Percentiles rank a stretch among this genome's conserved stretches.
Evolutionary conservation across 2,329 filamentous ascomycete genomes (phyloP).

Genomic region (Coniochaeta ligniaria): DNA sequence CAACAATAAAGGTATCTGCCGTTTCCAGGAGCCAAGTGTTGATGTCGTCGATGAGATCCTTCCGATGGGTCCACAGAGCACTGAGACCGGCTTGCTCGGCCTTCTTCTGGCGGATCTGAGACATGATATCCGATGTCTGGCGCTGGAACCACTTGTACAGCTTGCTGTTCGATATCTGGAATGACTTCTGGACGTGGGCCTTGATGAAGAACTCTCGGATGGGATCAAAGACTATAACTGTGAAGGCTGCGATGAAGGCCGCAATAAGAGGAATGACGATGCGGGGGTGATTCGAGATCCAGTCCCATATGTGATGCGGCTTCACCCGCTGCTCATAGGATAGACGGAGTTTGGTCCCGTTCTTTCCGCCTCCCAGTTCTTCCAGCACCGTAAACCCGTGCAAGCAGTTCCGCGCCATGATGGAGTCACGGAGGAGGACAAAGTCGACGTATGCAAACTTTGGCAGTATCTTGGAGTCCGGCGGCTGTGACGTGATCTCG

Average conservation of each 20-base stretch:
- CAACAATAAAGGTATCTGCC: conserved; percentile 84
- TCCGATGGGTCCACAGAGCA: conserved; percentile 83
- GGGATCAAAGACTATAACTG: conserved; percentile 87
- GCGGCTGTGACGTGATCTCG: conserved; percentile 75
- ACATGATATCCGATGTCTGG: conserved; percentile 55
- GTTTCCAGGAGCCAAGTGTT: conserved; percentile 83
- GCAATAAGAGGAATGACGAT: conserved; percentile 80
- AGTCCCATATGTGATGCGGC: conserved; percentile 74
- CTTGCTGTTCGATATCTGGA: conserved; percentile 65
- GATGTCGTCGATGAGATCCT: conserved; percentile 73
- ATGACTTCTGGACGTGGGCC: conserved; percentile 71
- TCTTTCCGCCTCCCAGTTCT: conserved; percentile 63
- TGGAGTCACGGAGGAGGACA: conserved; percentile 61
- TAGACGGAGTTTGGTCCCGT: conserved; percentile 69
- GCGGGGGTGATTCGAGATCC: conserved; percentile 77
- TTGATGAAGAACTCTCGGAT: conserved; percentile 92
- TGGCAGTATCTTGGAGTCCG: conserved; percentile 79
- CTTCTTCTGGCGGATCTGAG: conserved; percentile 49
- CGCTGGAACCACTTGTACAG: conserved; percentile 76
- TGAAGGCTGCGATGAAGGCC: conserved; percentile 73
- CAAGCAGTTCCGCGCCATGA: conserved; percentile 87
- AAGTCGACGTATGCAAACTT: conserved; percentile 79
- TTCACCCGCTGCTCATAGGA: conserved; percentile 78
- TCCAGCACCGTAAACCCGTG: conserved; percentile 73
- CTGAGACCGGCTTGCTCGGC: conserved; percentile 63